Conservation (phyloP, 2,329 filamentous ascomycete species). For the Huntiella savannae region DNA sequence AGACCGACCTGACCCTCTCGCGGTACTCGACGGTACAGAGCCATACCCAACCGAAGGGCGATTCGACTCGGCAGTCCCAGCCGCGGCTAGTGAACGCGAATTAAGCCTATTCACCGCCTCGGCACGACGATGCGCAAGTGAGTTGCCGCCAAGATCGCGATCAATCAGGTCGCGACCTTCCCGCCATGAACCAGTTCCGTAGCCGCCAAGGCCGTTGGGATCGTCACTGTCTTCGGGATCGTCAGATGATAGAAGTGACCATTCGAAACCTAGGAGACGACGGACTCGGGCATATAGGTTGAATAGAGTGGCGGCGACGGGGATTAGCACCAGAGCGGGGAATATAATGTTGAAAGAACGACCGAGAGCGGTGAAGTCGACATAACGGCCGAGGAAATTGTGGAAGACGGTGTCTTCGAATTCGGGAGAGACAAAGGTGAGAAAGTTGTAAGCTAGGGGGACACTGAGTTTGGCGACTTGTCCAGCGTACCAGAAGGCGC, state of each 20-base stretch:
- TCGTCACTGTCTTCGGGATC: constrained; percentile 38
- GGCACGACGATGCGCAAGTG: constrained; percentile 30
- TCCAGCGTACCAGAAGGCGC: constrained; percentile 86
- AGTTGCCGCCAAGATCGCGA: constrained; percentile 53
- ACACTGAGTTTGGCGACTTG: constrained; percentile 87
- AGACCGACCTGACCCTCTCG: constrained; percentile 13
- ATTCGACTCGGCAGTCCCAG: constrained; percentile 17
- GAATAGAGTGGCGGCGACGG: constrained; percentile 70
- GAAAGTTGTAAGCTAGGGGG: constrained; percentile 86
- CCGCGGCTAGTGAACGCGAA: constrained; percentile 17
- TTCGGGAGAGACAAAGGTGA: constrained; percentile 61
- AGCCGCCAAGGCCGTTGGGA: constrained; percentile 27
- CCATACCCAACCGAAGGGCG: constrained; percentile 27
- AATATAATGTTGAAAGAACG: constrained; percentile 76
- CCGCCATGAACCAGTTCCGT: constrained; percentile 69
- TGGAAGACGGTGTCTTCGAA: constrained; percentile 72
- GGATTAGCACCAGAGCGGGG: constrained; percentile 70
- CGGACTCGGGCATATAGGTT: constrained; percentile 73
- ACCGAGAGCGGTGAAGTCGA: constrained; percentile 67
- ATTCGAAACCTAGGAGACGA: constrained; percentile 57
- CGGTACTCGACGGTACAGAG: constrained; percentile 21
- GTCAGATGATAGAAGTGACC: constrained; percentile 56
- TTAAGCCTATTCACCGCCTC: constrained; percentile 17
- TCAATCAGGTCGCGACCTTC: constrained; percentile 85
- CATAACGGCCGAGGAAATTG: constrained; percentile 61